Percentiles rank a stretch among this genome's conserved stretches.
Conservation (phyloP, 2,329 filamentous ascomycete species). For the Orbilia ellipsospora region DNA sequence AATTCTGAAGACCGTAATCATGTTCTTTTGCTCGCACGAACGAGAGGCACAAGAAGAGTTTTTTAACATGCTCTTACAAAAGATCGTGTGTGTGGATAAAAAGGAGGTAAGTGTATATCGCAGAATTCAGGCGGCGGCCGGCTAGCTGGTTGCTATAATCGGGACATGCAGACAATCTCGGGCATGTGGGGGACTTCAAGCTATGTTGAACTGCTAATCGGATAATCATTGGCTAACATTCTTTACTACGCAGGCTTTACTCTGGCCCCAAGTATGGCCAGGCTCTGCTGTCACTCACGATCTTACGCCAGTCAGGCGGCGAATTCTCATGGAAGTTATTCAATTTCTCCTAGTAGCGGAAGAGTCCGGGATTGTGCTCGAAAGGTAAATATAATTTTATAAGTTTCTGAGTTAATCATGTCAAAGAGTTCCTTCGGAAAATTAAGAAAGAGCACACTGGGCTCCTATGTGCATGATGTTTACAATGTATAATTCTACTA, state of each 20-base stretch:
- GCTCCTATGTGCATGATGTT: neutral
- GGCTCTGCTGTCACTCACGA: neutral
- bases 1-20: neutral
- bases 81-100: slow-evolving; percentile 33
- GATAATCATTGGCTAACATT: neutral
- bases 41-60: slow-evolving; percentile 18
- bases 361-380: slow-evolving; percentile 25
- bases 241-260: slow-evolving; percentile 10
- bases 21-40: slow-evolving; percentile 45
- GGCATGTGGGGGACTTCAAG: too few relatives aligned
- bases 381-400: slow-evolving; percentile 10
- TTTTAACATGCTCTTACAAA: slow-evolving; percentile 40
- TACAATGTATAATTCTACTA: neutral
- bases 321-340: slow-evolving; percentile 26
- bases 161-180: too few relatives aligned
- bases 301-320: slow-evolving; percentile 11
- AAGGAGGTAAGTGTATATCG: slow-evolving; percentile 14
- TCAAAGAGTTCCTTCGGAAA: too few relatives aligned
- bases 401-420: neutral
- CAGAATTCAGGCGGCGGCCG: too few relatives aligned
- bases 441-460: too few relatives aligned
- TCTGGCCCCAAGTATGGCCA: slow-evolving; percentile 29
- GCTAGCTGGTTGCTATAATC: too few relatives aligned
- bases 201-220: too few relatives aligned
- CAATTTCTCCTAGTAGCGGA: slow-evolving; percentile 27